Percentiles rank a stretch among this genome's conserved stretches.
These are phyloP conservation scores for Jamesozyma gamospora DNA, from an alignment of 805 yeast genomes.

Conservation along the genomic window DNA sequence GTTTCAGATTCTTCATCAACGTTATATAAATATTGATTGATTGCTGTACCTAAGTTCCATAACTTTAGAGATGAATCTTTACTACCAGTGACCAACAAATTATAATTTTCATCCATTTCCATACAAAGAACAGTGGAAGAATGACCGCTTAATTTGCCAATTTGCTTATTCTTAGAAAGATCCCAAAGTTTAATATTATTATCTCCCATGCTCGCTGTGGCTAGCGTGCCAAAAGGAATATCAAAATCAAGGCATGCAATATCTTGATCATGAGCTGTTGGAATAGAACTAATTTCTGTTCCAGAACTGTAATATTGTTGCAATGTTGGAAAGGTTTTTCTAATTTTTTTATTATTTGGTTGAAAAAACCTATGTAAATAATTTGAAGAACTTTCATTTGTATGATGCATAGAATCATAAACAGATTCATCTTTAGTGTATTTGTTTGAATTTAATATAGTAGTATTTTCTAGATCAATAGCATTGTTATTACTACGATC, in stretches of 20 bases:
- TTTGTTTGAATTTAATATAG: neutral
- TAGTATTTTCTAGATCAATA: constrained; percentile 3
- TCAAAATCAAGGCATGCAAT: constrained; percentile 58
- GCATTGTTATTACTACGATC: neutral
- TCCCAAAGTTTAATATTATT: constrained; percentile 82
- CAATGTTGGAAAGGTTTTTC: constrained; percentile 51
- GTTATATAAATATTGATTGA: constrained; percentile 12
- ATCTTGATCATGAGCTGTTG: constrained; percentile 41
- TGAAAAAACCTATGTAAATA: constrained; percentile 17
- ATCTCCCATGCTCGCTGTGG: constrained; percentile 62
- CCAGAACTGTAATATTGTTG: constrained; percentile 59
- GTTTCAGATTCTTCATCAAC: constrained; percentile 6
- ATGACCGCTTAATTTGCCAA: constrained; percentile 52
- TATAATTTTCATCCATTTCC: constrained; percentile 43
- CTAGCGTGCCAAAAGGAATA: constrained; percentile 64
- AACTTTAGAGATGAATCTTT: constrained; percentile 52
- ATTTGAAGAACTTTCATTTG: constrained; percentile 4
- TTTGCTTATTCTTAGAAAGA: constrained; percentile 43
- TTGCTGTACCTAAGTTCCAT: constrained; percentile 41
- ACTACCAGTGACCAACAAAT: constrained; percentile 42
- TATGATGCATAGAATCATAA: constrained; percentile 34
- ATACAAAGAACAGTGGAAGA: constrained; percentile 46
- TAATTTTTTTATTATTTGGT: constrained; percentile 22
- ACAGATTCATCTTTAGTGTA: constrained; percentile 26
- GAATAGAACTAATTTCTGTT: constrained; percentile 38